phyloP scores from a whole-genome alignment of 2,329 filamentous ascomycete genomes.

The Plectosphaerella cucumerina region DNA sequence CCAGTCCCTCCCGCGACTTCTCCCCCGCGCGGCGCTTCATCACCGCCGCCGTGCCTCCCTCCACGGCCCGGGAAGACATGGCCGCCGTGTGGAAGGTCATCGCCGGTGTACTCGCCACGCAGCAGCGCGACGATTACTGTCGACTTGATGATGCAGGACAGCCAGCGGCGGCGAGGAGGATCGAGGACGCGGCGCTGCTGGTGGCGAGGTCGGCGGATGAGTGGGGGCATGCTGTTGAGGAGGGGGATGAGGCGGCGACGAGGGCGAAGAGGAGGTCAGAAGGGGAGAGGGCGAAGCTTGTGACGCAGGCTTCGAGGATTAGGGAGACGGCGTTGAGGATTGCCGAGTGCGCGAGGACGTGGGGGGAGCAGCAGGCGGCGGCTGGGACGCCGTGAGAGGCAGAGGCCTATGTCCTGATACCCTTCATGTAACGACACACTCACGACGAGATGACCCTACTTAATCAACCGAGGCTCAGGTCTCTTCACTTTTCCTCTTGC shows the following conservation, averaged over 20 bases:
- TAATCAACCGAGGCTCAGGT: constrained; percentile 24
- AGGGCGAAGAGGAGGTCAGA: not conserved
- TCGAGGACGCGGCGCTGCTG: constrained; percentile 19
- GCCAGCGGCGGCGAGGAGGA: constrained; percentile 17
- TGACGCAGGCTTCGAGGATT: constrained; percentile 6
- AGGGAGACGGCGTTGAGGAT: constrained; percentile 11
- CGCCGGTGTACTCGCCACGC: constrained; percentile 86
- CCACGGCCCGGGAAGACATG: constrained; percentile 16
- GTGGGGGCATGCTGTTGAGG: constrained; percentile 14
- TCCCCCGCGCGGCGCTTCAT: constrained; percentile 9
- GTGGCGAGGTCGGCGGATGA: constrained; percentile 20
- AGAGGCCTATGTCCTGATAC: not conserved
- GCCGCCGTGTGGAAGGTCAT: constrained; percentile 22
- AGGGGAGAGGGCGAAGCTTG: constrained; percentile 3
- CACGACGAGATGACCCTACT: not conserved
- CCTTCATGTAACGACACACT: not conserved
- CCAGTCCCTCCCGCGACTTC: constrained; percentile 9
- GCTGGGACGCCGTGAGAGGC: constrained; percentile 7
- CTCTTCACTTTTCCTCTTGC: too few species aligned
- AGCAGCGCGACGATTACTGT: constrained; percentile 89
- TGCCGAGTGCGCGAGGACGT: constrained; percentile 7
- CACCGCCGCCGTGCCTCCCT: constrained; percentile 11
- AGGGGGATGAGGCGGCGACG: not conserved
- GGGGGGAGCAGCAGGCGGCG: constrained; percentile 9
- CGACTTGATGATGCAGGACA: constrained; percentile 41